These are phyloP conservation scores for Diphasiastrum complanatum DNA, from an alignment of 83 land plant genomes.

Conservation along the genomic window DNA sequence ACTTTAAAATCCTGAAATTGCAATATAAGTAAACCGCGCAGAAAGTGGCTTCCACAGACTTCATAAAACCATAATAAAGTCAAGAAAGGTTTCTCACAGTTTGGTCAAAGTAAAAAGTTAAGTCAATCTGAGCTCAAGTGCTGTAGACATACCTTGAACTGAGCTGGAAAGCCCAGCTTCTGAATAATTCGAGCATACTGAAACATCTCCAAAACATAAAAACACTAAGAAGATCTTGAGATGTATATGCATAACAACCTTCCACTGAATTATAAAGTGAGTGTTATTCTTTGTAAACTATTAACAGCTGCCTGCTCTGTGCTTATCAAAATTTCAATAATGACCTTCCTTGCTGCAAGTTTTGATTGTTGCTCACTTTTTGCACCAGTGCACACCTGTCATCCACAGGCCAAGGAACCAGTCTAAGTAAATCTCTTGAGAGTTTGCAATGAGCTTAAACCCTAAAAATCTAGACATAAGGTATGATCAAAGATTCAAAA, in stretches of 20 bases:
- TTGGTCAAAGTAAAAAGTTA: not conserved
- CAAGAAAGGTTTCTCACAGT: not conserved
- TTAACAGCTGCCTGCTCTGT: too few species aligned
- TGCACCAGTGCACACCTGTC: constrained; percentile 92
- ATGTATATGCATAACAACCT: not conserved
- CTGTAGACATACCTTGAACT: constrained; percentile 68
- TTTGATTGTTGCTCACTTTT: constrained; percentile 90
- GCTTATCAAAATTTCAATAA: too few species aligned
- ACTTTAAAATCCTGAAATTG: constrained; percentile 74
- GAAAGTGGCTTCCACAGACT: not conserved
- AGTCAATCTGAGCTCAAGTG: not conserved
- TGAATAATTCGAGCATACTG: constrained; percentile 96
- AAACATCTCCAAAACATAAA: constrained; percentile 20
- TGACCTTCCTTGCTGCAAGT: constrained; percentile 91
- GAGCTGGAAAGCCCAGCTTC: constrained; percentile 94
- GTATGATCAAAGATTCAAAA: not conserved
- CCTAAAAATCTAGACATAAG: not conserved
- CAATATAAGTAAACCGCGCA: not conserved
- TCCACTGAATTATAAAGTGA: too few species aligned
- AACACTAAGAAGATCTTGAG: constrained; percentile 2
- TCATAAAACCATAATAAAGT: not conserved
- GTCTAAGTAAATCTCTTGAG: too few species aligned
- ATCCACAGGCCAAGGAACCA: not conserved
- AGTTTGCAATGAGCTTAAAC: not conserved
- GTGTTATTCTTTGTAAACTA: too few species aligned